phyloP scores from a whole-genome alignment of 2,329 filamentous ascomycete genomes.

The Talaromyces rugulosus region DNA sequence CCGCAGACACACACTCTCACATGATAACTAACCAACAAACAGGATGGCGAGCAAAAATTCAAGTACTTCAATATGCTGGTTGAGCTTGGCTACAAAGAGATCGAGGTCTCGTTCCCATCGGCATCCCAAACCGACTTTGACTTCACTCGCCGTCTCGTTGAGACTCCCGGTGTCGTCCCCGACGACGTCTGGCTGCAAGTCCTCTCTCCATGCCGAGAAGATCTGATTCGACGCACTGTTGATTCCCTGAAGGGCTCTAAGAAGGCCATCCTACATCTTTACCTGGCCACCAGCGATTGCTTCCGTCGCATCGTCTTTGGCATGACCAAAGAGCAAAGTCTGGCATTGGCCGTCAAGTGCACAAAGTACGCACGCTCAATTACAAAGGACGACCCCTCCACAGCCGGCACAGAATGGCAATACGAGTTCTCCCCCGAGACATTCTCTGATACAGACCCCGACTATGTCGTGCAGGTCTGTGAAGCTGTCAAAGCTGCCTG shows the following conservation, averaged over 20 bases:
- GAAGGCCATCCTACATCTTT: conserved; percentile 92
- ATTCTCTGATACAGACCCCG: conserved; percentile 85
- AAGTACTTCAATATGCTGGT: conserved; percentile 91
- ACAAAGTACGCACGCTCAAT: conserved; percentile 81
- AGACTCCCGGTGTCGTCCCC: conserved; percentile 76
- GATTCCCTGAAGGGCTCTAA: conserved; percentile 84
- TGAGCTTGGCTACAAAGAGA: conserved; percentile 93
- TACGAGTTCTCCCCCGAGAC: conserved; percentile 51
- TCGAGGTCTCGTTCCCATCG: conserved; percentile 92
- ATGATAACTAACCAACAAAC: conserved; percentile 8
- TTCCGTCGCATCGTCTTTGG: conserved; percentile 90
- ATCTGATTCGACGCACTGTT: conserved; percentile 84
- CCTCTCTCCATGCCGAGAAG: conserved; percentile 83
- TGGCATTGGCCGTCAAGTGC: conserved; percentile 80
- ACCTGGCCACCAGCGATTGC: conserved; percentile 92
- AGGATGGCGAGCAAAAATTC: conserved; percentile 95
- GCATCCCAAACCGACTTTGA: conserved; percentile 95
- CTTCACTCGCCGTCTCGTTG: conserved; percentile 81
- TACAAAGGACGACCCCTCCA: conserved; percentile 69
- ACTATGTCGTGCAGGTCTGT: conserved; percentile 78
- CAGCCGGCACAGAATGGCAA: conserved; percentile 53
- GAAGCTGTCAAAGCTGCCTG: conserved; percentile 92
- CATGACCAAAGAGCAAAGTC: conserved; percentile 74
- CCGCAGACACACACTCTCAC: not conserved
- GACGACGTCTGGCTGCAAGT: conserved; percentile 92